Evolutionary conservation across 768 basidiomycete species (phyloP), one percentile per base, ranked within the genome.

Genomic region (Tricholoma flavovirens): DNA sequence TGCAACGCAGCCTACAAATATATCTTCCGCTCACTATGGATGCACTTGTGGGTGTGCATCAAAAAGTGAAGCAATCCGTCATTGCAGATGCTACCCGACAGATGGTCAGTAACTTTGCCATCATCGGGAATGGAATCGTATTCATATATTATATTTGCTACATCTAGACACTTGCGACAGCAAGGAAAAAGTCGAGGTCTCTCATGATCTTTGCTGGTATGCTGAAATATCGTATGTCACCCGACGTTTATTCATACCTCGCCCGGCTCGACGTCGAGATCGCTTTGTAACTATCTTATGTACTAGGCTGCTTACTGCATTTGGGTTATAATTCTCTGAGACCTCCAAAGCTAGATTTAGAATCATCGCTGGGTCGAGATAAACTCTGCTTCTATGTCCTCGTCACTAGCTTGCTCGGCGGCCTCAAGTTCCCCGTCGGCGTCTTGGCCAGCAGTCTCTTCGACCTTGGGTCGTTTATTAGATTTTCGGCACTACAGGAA

Each of bases 1-100:
- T 97, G 64, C 90, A 94, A 64, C 83, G 89, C 60, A 98, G 96
- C 73, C 71, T 98, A 68, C 92, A 93, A 64, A 82, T 83, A 2
- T 90, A 97, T 68, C 79, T 98, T 49, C 83, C 90, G 32, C 80
- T 93, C 36, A 88, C 92, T 19, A 99, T 98, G 97, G 93, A 94
- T 66, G 83, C 87, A 26, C 82, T 98, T 24, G 87, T 89, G 49
- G 84, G 80, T 12, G 82, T 95, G 14, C 89, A 96, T 62, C 87
- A 87, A 55, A 83, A 81, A 56, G 74, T 84, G 56, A 96, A 96
- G 69, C 73, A 76, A 10, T 86, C 87, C 26, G 73, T 79, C 42
- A 83, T 83, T 19, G 81, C 87, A 11, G 93, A 96, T 64, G 80
- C 83, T 36, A 86, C 83, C 2, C 77, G 88, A 60, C 87, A 94